Evolutionary conservation across 2,329 filamentous ascomycete species (phyloP).

Genomic region (Diplodia scrobiculata): DNA sequence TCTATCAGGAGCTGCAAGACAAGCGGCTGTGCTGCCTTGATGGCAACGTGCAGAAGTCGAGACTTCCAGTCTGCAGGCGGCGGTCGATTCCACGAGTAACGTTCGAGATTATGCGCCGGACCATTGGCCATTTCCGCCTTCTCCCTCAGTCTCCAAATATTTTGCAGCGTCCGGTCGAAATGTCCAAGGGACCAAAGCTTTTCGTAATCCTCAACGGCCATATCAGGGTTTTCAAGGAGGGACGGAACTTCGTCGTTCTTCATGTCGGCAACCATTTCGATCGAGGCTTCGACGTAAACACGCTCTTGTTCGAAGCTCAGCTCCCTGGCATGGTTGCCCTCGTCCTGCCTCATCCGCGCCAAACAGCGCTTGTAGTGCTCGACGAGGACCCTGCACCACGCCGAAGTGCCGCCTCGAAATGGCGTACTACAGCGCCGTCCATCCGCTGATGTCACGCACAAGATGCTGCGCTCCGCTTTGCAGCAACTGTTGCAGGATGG

Average conservation of each 20-base stretch:
- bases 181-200: not conserved
- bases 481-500: not conserved
- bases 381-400: not conserved
- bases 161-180: not conserved
- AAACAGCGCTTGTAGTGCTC: not conserved
- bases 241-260: not conserved
- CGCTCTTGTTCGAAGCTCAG: not conserved
- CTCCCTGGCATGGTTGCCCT: not conserved
- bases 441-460: not conserved
- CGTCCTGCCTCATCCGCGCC: too few species aligned
- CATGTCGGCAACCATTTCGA: not conserved
- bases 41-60: not conserved
- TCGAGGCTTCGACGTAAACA: not conserved
- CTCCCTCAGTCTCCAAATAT: not conserved
- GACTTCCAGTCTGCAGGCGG: not conserved
- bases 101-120: not conserved
- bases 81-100: not conserved
- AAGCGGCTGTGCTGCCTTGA: not conserved
- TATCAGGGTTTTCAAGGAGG: not conserved
- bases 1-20: not conserved
- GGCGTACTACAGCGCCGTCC: not conserved
- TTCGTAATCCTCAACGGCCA: not conserved
- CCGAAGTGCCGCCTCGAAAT: not conserved
- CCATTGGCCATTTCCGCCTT: not conserved
- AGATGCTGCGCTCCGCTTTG: not conserved